These are phyloP conservation scores for Glonium stellatum DNA, from an alignment of 495 filamentous ascomycete genomes.

Conservation along the genomic window DNA sequence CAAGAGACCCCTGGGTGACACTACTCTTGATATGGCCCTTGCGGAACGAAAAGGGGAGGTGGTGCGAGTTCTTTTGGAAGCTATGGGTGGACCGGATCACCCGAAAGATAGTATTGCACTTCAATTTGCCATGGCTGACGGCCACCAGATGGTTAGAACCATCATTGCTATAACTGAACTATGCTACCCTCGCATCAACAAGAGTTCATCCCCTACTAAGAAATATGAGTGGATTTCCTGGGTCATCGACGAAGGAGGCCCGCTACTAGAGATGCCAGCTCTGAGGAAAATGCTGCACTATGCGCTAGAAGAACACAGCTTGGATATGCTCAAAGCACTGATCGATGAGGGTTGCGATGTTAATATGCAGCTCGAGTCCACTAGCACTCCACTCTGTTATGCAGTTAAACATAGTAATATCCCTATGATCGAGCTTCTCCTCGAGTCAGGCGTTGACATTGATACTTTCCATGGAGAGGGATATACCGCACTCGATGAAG, in stretches of 20 bases:
- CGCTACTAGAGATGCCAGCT: slow-evolving; percentile 4
- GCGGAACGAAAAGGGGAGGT: slow-evolving; percentile 3
- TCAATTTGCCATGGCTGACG: slow-evolving; percentile 11
- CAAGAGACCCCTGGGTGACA: neutral
- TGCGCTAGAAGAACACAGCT: slow-evolving; percentile 13
- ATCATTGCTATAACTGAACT: slow-evolving; percentile 5
- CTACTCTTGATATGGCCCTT: slow-evolving; percentile 9
- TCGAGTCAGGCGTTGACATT: slow-evolving; percentile 2
- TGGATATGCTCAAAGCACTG: slow-evolving; percentile 3
- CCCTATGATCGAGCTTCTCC: slow-evolving; percentile 7
- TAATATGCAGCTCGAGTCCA: slow-evolving; percentile 9
- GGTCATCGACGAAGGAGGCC: slow-evolving; percentile 13
- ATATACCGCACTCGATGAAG: slow-evolving; percentile 10
- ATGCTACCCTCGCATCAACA: slow-evolving; percentile 5
- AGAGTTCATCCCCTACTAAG: neutral
- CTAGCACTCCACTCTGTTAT: slow-evolving; percentile 8
- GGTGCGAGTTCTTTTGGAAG: slow-evolving; percentile 5
- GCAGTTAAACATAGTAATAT: slow-evolving; percentile 10
- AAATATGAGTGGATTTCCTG: slow-evolving; percentile 10
- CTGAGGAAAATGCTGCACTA: slow-evolving; percentile 11
- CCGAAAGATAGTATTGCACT: slow-evolving; percentile 13
- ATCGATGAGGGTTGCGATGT: slow-evolving; percentile 10
- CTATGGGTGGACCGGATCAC: slow-evolving; percentile 6
- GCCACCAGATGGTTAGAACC: slow-evolving; percentile 6
- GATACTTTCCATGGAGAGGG: neutral